Evolutionary conservation across 306 rosid species (phyloP).

Genomic region (Castanea sativa): DNA sequence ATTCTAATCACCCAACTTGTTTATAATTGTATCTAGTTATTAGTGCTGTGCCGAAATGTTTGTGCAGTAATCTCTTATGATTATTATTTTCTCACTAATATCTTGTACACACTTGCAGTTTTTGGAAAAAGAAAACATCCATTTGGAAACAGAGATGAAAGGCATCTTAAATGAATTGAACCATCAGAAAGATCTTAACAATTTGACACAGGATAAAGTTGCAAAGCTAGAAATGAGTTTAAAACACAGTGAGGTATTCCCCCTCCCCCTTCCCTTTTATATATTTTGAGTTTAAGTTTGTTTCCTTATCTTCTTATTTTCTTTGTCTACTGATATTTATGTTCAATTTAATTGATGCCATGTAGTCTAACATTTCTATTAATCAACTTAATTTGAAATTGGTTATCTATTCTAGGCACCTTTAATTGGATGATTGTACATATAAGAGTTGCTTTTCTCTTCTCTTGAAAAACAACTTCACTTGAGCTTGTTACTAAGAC

Average conservation of each 20-base stretch:
- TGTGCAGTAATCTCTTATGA: not conserved
- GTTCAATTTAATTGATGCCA: not conserved
- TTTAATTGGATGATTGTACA: not conserved
- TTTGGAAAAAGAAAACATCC: slow-evolving; percentile 47
- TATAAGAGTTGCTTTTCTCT: not conserved
- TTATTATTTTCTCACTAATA: not conserved
- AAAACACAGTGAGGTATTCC: slow-evolving; percentile 48
- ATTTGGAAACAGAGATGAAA: slow-evolving; percentile 43
- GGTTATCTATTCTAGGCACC: not conserved
- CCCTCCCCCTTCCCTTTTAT: not conserved
- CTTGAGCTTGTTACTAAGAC: not conserved
- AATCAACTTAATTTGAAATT: not conserved
- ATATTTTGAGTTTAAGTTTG: not conserved
- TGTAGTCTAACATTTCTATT: not conserved
- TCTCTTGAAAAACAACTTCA: not conserved
- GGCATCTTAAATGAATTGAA: slow-evolving; percentile 38
- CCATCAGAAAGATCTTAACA: slow-evolving; percentile 42
- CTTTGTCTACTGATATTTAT: not conserved
- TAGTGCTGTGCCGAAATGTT: not conserved
- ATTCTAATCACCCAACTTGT: not conserved
- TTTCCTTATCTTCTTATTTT: not conserved
- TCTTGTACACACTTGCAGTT: slow-evolving; percentile 34
- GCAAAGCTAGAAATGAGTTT: slow-evolving; percentile 42
- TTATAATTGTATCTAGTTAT: not conserved
- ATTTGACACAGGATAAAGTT: slow-evolving; percentile 43